These are phyloP conservation scores for Nakazawaea laoshanensis DNA, from an alignment of 805 yeast genomes.

Conservation along the genomic window DNA sequence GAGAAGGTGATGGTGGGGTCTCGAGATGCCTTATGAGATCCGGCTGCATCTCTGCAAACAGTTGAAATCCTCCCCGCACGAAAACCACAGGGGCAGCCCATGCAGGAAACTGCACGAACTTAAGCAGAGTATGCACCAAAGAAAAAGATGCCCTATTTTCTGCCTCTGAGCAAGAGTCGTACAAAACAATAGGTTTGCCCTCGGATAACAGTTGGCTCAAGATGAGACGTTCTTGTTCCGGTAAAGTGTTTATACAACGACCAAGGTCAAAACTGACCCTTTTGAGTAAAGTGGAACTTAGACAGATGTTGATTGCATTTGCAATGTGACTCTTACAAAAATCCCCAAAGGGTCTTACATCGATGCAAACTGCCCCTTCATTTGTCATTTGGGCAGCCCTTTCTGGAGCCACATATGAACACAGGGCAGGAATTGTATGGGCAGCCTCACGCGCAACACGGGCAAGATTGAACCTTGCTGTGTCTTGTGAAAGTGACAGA, in stretches of 20 bases:
- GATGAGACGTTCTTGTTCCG: conserved; percentile 20
- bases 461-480: conserved; percentile 1
- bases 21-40: not conserved
- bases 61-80: conserved; percentile 31
- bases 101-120: conserved; percentile 30
- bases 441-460: too few relatives aligned
- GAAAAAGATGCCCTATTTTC: conserved; percentile 23
- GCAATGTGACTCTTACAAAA: conserved; percentile 49
- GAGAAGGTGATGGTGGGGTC: not conserved
- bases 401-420: too few relatives aligned
- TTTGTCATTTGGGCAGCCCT: too few relatives aligned
- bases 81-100: conserved; percentile 34
- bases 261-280: conserved; percentile 63
- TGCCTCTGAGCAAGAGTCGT: conserved; percentile 36
- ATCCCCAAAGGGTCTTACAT: conserved; percentile 76
- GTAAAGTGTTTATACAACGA: conserved; percentile 54
- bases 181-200: conserved; percentile 40
- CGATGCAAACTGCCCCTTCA: too few relatives aligned
- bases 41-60: conserved; percentile 20
- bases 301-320: conserved; percentile 65
- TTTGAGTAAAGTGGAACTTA: conserved; percentile 83
- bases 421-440: too few relatives aligned
- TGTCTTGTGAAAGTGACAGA: conserved; percentile 6
- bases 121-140: conserved; percentile 37
- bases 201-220: conserved; percentile 26